phyloP scores from a whole-genome alignment of 2,329 filamentous ascomycete species.

The Malbranchea zuffiana region DNA sequence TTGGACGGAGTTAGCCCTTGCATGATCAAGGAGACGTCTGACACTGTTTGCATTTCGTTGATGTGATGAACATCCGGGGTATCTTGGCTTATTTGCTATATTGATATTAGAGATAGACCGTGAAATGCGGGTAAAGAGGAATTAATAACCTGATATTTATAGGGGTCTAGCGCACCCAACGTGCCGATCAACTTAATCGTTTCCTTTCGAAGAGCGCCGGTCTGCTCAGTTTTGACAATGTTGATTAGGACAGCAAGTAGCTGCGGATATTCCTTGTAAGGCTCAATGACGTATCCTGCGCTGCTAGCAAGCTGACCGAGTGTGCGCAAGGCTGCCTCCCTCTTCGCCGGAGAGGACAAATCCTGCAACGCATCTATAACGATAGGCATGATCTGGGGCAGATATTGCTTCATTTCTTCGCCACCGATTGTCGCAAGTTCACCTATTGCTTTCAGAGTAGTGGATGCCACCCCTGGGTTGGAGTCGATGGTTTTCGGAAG shows the following conservation, averaged over 20 bases:
- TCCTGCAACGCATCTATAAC: slow-evolving; percentile 92
- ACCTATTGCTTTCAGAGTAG: slow-evolving; percentile 88
- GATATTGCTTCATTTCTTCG: slow-evolving; percentile 85
- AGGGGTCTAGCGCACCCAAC: slow-evolving; percentile 85
- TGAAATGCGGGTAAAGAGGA: slow-evolving; percentile 7
- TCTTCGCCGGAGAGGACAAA: slow-evolving; percentile 77
- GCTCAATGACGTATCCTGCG: slow-evolving; percentile 93
- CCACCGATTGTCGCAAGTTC: slow-evolving; percentile 90
- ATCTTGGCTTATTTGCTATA: slow-evolving; percentile 71
- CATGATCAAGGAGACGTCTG: slow-evolving; percentile 97
- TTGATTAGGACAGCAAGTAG: slow-evolving; percentile 84
- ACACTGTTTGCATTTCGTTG: slow-evolving; percentile 57
- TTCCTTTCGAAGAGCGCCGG: slow-evolving; percentile 75
- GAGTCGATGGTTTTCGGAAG: slow-evolving; percentile 75
- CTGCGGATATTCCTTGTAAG: slow-evolving; percentile 89
- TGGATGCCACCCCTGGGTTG: slow-evolving; percentile 80
- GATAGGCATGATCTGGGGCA: slow-evolving; percentile 84
- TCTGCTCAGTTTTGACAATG: slow-evolving; percentile 87
- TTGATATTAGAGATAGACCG: slow-evolving; percentile 4
- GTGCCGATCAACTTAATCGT: slow-evolving; percentile 97
- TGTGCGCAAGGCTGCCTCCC: slow-evolving; percentile 81
- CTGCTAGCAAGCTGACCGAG: slow-evolving; percentile 89
- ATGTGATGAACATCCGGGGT: slow-evolving; percentile 69
- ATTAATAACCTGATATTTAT: slow-evolving; percentile 64
- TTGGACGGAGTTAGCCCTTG: slow-evolving; percentile 89